Base-by-base conservation (phyloP, 148 eudicot genomes). In the Rhododendron henanense region DNA sequence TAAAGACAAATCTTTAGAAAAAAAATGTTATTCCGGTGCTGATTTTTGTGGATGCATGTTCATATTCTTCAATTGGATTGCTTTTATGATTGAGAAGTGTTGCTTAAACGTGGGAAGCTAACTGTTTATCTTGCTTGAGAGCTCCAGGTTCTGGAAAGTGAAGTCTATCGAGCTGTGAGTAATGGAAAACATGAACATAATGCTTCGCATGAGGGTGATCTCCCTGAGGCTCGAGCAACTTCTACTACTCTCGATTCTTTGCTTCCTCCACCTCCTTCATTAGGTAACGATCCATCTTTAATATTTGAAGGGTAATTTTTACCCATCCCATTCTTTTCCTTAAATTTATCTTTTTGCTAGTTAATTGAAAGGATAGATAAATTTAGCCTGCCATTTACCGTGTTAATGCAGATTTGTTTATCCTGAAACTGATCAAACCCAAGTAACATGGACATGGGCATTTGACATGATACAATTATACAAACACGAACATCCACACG, bases 251-350 rank as follows among this genome's bases (percentile, higher is more conserved):
- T 85, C 35, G 87, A 84, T 79, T 84, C 51, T 85, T 90, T 88
- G 85, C 91, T 91, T 78, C 90, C 92, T 57, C 92, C 90, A 10
- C 94, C 93, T 75, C 89, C 90, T 69, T 37, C 87, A 79, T 79
- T 89, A 57, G 91, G 93, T 91, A 87, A 84, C 19, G 67, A 59
- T 79, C 79, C 57, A 77, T 51, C 25, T 63, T 33, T 21, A 41
- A 39, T 25, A 71, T 73, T 85, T 35, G 57, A 71, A 37, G 33
- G 41, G 69, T 37, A 16, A 45, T 39, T 10, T 61, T 50, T 53
- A 67, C 44, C 47, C 10, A 31, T 16, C 50, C 77, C 63, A n/a
- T 14, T 59, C 15, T 55, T 55, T 80, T 81, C 50, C 51, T 37
- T 76, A 53, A 11, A 28, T 25, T 28, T 35, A 4, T 74, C 23